Evolutionary conservation across 495 filamentous ascomycete species (phyloP).

Genomic region (Penicillium goetzii): DNA sequence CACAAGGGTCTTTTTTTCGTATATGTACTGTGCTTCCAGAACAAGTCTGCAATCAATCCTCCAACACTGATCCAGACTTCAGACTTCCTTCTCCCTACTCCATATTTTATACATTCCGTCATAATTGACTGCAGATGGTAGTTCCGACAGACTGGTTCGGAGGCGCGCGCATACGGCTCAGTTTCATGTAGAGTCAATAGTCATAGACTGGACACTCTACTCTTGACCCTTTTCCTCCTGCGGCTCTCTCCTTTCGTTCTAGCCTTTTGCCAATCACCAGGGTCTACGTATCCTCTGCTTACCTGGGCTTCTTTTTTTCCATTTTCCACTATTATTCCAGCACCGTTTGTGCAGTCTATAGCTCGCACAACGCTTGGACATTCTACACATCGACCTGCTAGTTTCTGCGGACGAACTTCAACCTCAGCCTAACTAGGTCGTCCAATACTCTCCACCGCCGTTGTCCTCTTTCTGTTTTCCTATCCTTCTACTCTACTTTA

Average conservation of each 20-base stretch:
- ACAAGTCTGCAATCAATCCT: neutral
- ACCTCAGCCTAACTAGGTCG: neutral
- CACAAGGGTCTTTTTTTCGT: conserved; percentile 3
- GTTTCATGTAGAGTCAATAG: neutral
- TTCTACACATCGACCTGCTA: neutral
- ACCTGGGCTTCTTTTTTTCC: neutral
- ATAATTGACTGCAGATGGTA: neutral
- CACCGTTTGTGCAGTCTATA: neutral
- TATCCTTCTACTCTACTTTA: neutral
- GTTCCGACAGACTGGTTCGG: neutral
- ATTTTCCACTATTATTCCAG: neutral
- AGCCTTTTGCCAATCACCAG: neutral
- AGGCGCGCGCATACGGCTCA: neutral
- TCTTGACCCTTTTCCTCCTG: neutral
- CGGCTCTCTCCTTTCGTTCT: neutral
- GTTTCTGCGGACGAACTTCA: neutral
- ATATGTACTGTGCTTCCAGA: conserved; percentile 1
- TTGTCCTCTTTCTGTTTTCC: neutral
- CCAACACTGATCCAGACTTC: neutral
- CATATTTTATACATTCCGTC: neutral
- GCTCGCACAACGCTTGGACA: neutral
- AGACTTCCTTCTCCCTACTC: neutral
- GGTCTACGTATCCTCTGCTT: conserved; percentile 1
- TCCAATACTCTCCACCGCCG: neutral
- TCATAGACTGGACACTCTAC: neutral